Evolutionary conservation across 1,284 basidiomycete species (phyloP).

Genomic region (Ceratobasidium sp.): DNA sequence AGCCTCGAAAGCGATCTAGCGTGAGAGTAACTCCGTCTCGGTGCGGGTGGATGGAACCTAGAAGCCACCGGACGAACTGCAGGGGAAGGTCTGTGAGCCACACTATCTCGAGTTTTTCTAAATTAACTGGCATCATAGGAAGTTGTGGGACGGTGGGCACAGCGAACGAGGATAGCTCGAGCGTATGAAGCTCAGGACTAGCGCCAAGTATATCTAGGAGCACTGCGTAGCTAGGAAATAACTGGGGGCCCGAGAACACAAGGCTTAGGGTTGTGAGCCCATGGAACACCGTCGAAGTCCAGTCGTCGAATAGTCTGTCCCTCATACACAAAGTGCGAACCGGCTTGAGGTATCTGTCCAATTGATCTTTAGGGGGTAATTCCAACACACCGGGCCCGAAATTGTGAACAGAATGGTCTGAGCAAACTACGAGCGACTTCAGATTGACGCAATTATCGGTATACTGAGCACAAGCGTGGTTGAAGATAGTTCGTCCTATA

Average conservation of each 20-base stretch:
- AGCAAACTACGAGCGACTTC: background rate
- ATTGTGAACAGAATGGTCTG: background rate
- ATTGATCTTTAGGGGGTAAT: background rate
- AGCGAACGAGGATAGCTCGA: no score
- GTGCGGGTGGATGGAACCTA: no score
- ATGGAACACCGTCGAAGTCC: background rate
- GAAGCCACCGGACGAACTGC: no score
- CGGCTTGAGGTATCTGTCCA: background rate
- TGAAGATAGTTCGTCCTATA: background rate
- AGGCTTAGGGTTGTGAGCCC: background rate
- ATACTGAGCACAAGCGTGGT: background rate
- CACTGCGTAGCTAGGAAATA: background rate
- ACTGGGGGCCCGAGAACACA: background rate
- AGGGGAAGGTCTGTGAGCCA: no score
- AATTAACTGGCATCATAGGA: no score
- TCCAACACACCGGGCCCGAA: no score
- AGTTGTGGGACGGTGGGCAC: no score
- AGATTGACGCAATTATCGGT: background rate
- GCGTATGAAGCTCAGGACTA: background rate
- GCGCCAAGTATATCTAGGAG: background rate
- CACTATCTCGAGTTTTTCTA: no score
- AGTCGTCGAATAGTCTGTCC: background rate
- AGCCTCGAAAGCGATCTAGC: no score
- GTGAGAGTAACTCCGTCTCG: no score
- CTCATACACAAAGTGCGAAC: background rate